These are phyloP conservation scores for Candida piceae DNA, from an alignment of 805 yeast species.

Conservation along the genomic window DNA sequence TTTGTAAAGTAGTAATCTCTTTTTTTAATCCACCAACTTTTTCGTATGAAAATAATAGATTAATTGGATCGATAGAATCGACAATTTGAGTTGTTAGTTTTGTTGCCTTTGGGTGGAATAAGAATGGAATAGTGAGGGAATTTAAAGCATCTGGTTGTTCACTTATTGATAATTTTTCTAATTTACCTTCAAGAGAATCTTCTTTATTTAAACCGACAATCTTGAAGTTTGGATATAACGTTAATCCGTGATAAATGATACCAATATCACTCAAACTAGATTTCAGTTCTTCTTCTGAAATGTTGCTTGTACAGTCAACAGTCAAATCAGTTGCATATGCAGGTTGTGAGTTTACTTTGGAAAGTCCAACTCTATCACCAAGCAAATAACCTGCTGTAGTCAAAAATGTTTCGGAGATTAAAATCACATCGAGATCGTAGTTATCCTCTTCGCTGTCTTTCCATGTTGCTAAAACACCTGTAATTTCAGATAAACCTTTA, in stretches of 20 bases:
- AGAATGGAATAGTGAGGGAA: constrained; percentile 25
- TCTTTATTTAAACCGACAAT: constrained; percentile 6
- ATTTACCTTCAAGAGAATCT: constrained; percentile 22
- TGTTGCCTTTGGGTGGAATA: constrained; percentile 22
- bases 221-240: constrained; percentile 8
- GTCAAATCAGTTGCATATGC: constrained; percentile 26
- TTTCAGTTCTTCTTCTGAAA: constrained; percentile 12
- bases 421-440: constrained; percentile 22
- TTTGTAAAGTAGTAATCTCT: constrained; percentile 56
- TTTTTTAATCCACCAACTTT: constrained; percentile 71
- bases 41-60: constrained; percentile 35
- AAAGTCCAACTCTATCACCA: constrained; percentile 36
- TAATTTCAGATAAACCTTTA: constrained; percentile 20
- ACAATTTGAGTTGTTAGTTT: constrained; percentile 29
- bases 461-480: constrained; percentile 18
- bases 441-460: constrained; percentile 21
- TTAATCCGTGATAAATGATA: constrained; percentile 50
- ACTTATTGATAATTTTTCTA: constrained; percentile 20
- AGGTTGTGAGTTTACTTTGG: constrained; percentile 46
- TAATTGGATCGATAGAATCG: constrained; percentile 33
- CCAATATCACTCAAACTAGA: too few relatives aligned
- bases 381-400: constrained; percentile 19
- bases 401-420: constrained; percentile 18
- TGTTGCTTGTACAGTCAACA: constrained; percentile 9
- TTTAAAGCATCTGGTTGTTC: not conserved